phyloP scores from a whole-genome alignment of 495 filamentous ascomycete genomes.

The Tuber umbilicatum region DNA sequence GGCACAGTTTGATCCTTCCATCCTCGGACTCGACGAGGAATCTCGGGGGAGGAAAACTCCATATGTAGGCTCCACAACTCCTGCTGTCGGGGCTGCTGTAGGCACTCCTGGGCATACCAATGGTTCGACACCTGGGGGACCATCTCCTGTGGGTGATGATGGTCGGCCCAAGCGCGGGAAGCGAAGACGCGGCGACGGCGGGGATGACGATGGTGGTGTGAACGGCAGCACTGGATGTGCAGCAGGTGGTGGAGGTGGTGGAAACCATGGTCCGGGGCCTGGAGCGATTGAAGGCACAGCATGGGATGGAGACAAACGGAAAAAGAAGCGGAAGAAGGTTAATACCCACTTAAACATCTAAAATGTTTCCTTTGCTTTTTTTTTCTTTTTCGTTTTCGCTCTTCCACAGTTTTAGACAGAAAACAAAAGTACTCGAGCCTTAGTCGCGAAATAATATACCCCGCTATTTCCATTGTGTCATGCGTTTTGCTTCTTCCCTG shows the following conservation, averaged over 20 bases:
- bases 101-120: conserved; percentile 35
- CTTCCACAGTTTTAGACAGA: conserved; percentile 11
- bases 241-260: conserved; percentile 25
- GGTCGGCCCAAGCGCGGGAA: conserved; percentile 55
- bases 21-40: conserved; percentile 56
- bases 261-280: conserved; percentile 8
- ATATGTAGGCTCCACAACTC: conserved; percentile 23
- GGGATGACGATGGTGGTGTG: conserved; percentile 48
- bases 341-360: conserved; percentile 16
- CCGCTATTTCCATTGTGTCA: not conserved
- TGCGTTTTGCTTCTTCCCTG: not conserved
- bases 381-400: conserved; percentile 2
- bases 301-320: conserved; percentile 36
- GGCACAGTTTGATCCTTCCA: conserved; percentile 40
- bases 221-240: conserved; percentile 31
- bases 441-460: conserved; percentile 3
- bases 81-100: conserved; percentile 23
- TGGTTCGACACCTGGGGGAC: conserved; percentile 42
- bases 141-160: conserved; percentile 42
- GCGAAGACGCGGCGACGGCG: conserved; percentile 60
- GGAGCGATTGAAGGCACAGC: conserved; percentile 38
- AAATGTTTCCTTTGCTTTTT: conserved; percentile 8
- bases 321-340: conserved; percentile 45
- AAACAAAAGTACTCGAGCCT: conserved; percentile 17
- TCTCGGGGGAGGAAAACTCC: conserved; percentile 39